phyloP scores from a whole-genome alignment of 139 green algal genomes.

The Diplosphaera chodatii region DNA sequence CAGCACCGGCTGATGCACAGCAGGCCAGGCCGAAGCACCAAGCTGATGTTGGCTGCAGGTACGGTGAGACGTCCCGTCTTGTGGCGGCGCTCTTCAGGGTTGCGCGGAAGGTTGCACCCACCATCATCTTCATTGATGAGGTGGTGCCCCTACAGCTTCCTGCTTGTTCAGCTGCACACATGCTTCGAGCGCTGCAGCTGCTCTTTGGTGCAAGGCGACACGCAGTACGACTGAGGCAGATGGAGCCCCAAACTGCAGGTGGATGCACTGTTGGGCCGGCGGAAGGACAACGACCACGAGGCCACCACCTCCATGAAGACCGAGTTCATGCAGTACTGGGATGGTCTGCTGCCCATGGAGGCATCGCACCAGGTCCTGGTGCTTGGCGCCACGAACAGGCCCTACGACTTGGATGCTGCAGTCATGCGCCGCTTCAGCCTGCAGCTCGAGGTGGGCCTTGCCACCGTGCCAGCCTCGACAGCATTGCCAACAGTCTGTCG shows the following conservation, averaged over 20 bases:
- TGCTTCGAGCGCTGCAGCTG: no score
- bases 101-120: constrained; percentile 75
- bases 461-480: no score
- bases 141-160: no score
- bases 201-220: no score
- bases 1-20: no score
- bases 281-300: constrained; percentile 76
- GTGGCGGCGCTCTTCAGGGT: constrained; percentile 78
- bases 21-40: no score
- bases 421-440: constrained; percentile 62
- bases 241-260: constrained; percentile 67
- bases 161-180: no score
- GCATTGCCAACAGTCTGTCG: no score
- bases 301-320: constrained; percentile 76
- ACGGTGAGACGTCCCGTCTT: constrained; percentile 79
- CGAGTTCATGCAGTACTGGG: constrained; percentile 89
- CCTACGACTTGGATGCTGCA: constrained; percentile 54
- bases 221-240: no score
- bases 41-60: background rate
- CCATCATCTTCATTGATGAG: constrained; percentile 85
- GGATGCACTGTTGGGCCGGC: constrained; percentile 81
- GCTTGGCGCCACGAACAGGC: constrained; percentile 83
- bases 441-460: constrained; percentile 68
- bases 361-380: constrained; percentile 31
- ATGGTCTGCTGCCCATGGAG: constrained; percentile 32